These are phyloP conservation scores for Astrephomene gubernaculifera DNA, from an alignment of 139 green algal genomes.

Conservation along the genomic window DNA sequence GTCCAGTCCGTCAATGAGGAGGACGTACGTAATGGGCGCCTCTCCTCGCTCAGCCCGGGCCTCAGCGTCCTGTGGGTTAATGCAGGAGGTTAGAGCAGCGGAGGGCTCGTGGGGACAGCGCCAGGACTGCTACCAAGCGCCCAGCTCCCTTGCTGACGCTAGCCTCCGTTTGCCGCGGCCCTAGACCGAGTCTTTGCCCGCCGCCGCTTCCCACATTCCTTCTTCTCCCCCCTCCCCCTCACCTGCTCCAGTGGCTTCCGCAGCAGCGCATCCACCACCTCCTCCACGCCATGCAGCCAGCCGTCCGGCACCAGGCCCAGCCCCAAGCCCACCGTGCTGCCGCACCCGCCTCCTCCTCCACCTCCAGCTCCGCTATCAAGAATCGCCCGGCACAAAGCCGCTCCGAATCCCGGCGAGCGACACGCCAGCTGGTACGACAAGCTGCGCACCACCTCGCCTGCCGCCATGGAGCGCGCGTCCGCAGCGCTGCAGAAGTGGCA, in stretches of 20 bases:
- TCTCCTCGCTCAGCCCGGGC: not conserved
- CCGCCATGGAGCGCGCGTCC: conserved; percentile 12
- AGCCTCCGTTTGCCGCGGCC: not conserved
- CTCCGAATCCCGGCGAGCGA: not conserved
- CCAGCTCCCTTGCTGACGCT: not conserved
- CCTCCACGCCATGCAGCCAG: conserved; percentile 29
- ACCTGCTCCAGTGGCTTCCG: conserved; percentile 15
- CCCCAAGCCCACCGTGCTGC: not conserved
- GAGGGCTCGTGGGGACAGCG: too few relatives aligned
- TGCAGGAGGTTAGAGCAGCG: too few relatives aligned
- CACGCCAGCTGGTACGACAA: conserved; percentile 33
- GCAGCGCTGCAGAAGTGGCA: conserved; percentile 18
- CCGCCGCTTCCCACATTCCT: not conserved
- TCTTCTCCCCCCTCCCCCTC: not conserved
- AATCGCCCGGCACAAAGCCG: conserved; percentile 4
- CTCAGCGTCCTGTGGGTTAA: not conserved
- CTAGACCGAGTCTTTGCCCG: not conserved
- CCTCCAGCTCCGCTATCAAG: too few relatives aligned
- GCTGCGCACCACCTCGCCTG: conserved; percentile 22
- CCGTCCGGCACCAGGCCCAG: conserved; percentile 4
- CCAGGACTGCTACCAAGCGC: too few relatives aligned
- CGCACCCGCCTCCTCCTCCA: conserved; percentile 5
- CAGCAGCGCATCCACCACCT: conserved; percentile 31
- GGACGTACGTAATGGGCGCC: not conserved
- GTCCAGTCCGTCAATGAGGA: conserved; percentile 32